Percentiles rank a stretch among this genome's conserved stretches.
Conservation (phyloP, 1,139 yeast genomes). For the Protomyces lactucae-debilis region DNA sequence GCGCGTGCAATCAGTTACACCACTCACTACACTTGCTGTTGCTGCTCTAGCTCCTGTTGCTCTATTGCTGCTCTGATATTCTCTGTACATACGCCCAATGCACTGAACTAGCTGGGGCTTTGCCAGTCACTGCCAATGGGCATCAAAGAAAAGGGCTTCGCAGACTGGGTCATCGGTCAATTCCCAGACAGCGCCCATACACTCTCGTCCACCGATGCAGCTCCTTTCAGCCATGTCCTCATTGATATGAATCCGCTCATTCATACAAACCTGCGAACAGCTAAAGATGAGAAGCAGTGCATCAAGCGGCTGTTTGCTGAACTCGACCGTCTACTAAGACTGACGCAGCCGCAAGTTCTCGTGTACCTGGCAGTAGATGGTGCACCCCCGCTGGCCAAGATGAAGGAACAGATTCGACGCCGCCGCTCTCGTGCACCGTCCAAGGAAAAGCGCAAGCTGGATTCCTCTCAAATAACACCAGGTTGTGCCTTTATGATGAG, state of each 20-base stretch:
- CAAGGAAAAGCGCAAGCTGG: slow-evolving; percentile 8
- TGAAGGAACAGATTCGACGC: slow-evolving; percentile 21
- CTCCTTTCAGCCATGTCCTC: slow-evolving; percentile 9
- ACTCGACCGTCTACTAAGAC: slow-evolving; percentile 5
- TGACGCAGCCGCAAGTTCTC: slow-evolving; percentile 4
- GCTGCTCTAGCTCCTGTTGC: too few species aligned
- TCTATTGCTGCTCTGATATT: too few species aligned
- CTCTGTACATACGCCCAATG: too few species aligned
- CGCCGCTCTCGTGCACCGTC: slow-evolving; percentile 18
- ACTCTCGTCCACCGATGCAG: neutral
- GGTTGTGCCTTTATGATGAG: slow-evolving; percentile 13
- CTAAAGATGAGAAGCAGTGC: slow-evolving; percentile 3
- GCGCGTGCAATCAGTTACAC: too few species aligned
- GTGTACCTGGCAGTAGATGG: slow-evolving; percentile 24
- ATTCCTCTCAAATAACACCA: slow-evolving; percentile 16
- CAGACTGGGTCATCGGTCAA: slow-evolving; percentile 12
- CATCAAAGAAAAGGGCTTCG: slow-evolving; percentile 22
- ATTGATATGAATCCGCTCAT: slow-evolving; percentile 21
- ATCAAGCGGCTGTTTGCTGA: slow-evolving; percentile 9
- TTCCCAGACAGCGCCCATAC: slow-evolving; percentile 3
- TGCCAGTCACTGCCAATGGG: slow-evolving; percentile 2
- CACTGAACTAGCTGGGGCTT: too few species aligned
- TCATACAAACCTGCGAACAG: slow-evolving; percentile 16
- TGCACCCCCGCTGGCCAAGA: slow-evolving; percentile 21
- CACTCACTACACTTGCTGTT: too few species aligned